phyloP scores from a whole-genome alignment of 441 rosid species.

The Euphorbia schlechtendalii region DNA sequence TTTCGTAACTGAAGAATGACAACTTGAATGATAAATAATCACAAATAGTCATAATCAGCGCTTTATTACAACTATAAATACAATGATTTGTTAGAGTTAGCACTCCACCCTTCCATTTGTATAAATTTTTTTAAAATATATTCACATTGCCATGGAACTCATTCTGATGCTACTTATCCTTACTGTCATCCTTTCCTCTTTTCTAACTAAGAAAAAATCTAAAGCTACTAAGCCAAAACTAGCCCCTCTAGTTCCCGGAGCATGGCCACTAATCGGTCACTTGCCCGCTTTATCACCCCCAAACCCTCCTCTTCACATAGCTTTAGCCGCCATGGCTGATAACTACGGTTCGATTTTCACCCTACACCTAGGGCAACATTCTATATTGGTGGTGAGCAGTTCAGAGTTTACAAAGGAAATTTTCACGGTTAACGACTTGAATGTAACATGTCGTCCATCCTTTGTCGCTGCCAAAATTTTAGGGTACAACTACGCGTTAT shows the following conservation, averaged over 20 bases:
- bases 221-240: background rate
- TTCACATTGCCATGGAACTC: too few species aligned
- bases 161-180: too few species aligned
- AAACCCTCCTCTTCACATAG: constrained; percentile 6
- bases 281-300: constrained; percentile 15
- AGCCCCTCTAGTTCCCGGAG: background rate
- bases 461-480: constrained; percentile 5
- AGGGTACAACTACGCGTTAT: constrained; percentile 18
- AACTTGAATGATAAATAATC: too few species aligned
- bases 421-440: constrained; percentile 19
- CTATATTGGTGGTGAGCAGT: constrained; percentile 15
- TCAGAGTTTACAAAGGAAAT: constrained; percentile 21
- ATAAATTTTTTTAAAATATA: too few species aligned
- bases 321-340: constrained; percentile 16
- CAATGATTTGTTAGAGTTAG: too few species aligned
- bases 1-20: too few species aligned
- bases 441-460: constrained; percentile 15
- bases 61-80: too few species aligned
- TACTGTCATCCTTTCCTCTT: background rate
- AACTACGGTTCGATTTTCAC: constrained; percentile 21
- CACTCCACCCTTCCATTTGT: too few species aligned
- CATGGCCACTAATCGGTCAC: constrained; percentile 18
- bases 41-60: too few species aligned
- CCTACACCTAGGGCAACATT: constrained; percentile 9
- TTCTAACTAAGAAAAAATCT: background rate